Percentiles rank a stretch among this genome's conserved stretches.
These are phyloP conservation scores for Mortierella sp. DNA, from an alignment of 371 early-diverging fungal species.

Conservation along the genomic window DNA sequence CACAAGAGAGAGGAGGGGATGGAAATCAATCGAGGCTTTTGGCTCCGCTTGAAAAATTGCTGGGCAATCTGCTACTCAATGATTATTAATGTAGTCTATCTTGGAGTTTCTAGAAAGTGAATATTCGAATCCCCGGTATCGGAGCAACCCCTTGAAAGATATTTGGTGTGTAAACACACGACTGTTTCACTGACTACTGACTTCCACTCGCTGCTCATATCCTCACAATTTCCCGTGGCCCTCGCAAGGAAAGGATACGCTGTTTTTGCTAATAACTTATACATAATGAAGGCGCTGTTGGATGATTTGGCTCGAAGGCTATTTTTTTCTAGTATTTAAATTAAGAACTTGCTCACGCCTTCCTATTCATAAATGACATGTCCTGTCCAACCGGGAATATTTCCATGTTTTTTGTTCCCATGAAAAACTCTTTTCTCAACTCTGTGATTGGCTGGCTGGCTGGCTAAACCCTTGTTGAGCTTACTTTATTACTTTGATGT, in stretches of 20 bases:
- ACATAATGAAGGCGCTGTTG: not conserved
- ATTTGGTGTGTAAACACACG: not conserved
- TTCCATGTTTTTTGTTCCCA: not conserved
- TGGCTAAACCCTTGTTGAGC: no score
- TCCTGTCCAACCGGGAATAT: not conserved
- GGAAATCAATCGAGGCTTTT: not conserved
- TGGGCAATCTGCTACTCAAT: not conserved
- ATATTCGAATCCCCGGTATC: not conserved
- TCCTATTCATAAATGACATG: not conserved
- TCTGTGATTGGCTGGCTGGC: not conserved
- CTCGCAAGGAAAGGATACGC: no score
- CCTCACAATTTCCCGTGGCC: not conserved
- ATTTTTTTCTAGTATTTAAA: not conserved
- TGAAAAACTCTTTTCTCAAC: not conserved
- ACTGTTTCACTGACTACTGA: not conserved
- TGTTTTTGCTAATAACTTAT: not conserved
- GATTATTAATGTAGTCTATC: not conserved
- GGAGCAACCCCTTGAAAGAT: not conserved
- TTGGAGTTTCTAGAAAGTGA: not conserved
- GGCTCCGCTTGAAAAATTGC: conserved; percentile 8
- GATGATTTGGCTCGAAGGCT: not conserved
- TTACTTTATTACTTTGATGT: no score
- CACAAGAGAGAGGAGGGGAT: not conserved
- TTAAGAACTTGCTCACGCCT: conserved; percentile 7
- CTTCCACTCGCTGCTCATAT: no score